A percentile compares a stretch with the other conserved stretches of the same genome.
phyloP scores from a whole-genome alignment of 805 yeast genomes.

The Saccharomycopsis microspora region DNA sequence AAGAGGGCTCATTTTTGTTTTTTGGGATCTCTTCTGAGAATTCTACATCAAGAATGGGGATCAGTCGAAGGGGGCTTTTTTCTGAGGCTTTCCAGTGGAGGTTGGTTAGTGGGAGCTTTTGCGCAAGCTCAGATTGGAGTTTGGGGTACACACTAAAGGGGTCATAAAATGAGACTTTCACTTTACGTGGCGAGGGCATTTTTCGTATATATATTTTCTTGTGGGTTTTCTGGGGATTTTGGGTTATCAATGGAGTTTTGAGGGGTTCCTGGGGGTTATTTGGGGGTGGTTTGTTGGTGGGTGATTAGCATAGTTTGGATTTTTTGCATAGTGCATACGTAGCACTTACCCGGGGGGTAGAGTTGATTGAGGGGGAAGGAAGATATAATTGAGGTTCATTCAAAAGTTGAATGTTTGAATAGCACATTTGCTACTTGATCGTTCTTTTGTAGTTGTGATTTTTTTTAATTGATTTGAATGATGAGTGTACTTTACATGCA shows the following conservation, averaged over 20 bases:
- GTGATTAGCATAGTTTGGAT: no score
- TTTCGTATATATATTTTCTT: background rate
- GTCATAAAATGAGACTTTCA: slow-evolving; percentile 41
- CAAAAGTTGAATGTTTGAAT: no score
- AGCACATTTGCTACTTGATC: no score
- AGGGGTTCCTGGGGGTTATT: background rate
- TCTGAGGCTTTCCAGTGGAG: slow-evolving; percentile 55
- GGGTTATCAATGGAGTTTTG: background rate
- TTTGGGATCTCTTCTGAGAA: slow-evolving; percentile 49
- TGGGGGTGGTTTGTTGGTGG: no score
- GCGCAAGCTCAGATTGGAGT: slow-evolving; percentile 31
- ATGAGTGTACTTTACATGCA: no score
- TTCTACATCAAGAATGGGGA: slow-evolving; percentile 43
- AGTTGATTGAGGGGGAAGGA: no score
- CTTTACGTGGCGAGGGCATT: background rate
- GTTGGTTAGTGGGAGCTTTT: slow-evolving; percentile 46
- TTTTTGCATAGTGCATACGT: no score
- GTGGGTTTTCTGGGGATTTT: background rate
- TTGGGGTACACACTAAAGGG: slow-evolving; percentile 51
- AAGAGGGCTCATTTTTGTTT: slow-evolving; percentile 13
- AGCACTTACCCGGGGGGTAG: no score
- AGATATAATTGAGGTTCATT: no score
- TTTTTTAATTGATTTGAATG: no score
- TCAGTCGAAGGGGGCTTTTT: slow-evolving; percentile 47
- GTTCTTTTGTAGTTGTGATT: no score